Base-by-base conservation (phyloP, 192 early-diverging fungal species). In the Glomus cerebriforme region DNA sequence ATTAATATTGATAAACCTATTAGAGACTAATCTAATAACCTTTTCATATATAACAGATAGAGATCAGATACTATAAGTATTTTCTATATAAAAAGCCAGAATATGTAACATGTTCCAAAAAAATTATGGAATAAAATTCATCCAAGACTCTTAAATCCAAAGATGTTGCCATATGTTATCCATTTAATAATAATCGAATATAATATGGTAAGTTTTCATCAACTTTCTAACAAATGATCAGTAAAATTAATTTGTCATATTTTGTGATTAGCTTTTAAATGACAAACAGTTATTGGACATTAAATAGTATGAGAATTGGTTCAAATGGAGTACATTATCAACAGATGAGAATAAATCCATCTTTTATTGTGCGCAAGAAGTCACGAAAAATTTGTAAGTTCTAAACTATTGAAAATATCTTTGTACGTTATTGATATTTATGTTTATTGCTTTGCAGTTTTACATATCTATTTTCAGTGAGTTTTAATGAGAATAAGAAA, bases 321-420 rank as follows among this genome's bases (percentile, higher is more conserved):
- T 26, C 29, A 54, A 47, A 47, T 26, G 71, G 49, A 73, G 45
- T 73, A 31, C 27, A 32, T 59, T 68, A 5, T 7, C 7, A 73
- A 73, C 24, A 31, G 47, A 73, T 1, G 71, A 73, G n/a, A 26
- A 73, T 37, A 73, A 73, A 73, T 12, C 27, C 17, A 32, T 73
- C 27, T 73, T 73, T 13, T 12, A 73, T 29, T 73, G 49, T 58
- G 47, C 54, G 26, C 71, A 58, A 47, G 8, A 47, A 73, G 49
- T 73, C 29, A 58, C 49, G 49, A 73, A 37, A 59, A 73, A 58
- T 58, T 59, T 73, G 47, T 73, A 73, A 73, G 71, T 73, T 73
- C 49, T 73, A 73, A 73, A 59, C 58, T 59, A 59, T 31, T 34
- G 15, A 59, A 59, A 68, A 39, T 24, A 32, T 49, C 29, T 73